phyloP scores from a whole-genome alignment of 2,329 filamentous ascomycete genomes.

The Cladosporium cucumerinum region DNA sequence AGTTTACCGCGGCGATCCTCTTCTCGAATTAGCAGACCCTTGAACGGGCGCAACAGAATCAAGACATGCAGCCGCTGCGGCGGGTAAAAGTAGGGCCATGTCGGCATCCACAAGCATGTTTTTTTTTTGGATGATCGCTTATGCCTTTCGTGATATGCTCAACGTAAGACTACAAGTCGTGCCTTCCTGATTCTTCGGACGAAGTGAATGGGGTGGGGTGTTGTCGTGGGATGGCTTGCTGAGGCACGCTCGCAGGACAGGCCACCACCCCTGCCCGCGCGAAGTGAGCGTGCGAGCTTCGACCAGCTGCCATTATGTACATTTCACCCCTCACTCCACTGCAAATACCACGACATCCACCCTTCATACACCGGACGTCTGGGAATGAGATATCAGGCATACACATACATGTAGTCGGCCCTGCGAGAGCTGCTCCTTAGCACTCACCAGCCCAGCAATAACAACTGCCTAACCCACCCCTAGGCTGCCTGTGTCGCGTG shows the following conservation, averaged over 20 bases:
- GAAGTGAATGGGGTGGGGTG: not conserved
- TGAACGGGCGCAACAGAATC: not conserved
- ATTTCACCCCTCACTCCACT: not conserved
- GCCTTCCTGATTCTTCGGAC: not conserved
- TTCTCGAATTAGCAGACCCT: not conserved
- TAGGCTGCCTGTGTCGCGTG: slow-evolving; percentile 10
- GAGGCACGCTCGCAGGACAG: not conserved
- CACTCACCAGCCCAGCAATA: slow-evolving; percentile 15
- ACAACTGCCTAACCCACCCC: not conserved
- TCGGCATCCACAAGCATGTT: not conserved
- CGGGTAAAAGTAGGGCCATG: not conserved
- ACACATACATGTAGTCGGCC: not conserved
- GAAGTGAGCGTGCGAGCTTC: not conserved
- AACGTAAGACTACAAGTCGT: not conserved
- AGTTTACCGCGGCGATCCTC: not conserved
- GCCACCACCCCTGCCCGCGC: slow-evolving; percentile 1
- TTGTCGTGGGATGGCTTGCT: not conserved
- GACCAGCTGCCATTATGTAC: not conserved
- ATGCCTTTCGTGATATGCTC: not conserved
- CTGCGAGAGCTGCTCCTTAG: not conserved
- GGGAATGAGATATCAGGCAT: not conserved
- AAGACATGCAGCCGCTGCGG: not conserved
- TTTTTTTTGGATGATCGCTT: not conserved
- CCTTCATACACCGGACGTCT: not conserved
- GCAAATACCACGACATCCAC: not conserved